Conservation (phyloP, 108 stramenopile species). For the Discostella stelligeroides region DNA sequence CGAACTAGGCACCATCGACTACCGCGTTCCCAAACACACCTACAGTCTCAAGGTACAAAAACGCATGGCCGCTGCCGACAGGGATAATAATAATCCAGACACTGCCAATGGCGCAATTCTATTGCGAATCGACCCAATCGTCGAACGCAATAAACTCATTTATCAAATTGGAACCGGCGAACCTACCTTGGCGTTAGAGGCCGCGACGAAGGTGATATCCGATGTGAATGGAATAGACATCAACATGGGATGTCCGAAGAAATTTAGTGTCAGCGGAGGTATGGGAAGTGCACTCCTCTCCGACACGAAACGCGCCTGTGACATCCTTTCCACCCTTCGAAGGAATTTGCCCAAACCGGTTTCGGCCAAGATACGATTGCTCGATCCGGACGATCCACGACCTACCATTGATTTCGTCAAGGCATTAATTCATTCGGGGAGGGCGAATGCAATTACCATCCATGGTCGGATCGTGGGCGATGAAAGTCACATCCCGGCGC, state of each 20-base stretch:
- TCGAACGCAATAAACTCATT: conserved; percentile 80
- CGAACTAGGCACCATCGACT: conserved; percentile 86
- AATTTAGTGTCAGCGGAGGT: conserved; percentile 90
- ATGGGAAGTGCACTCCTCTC: conserved; percentile 94
- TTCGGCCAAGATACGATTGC: conserved; percentile 94
- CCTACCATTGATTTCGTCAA: conserved; percentile 81
- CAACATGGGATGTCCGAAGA: conserved; percentile 99
- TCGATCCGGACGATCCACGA: conserved; percentile 54
- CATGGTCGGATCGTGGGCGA: conserved; percentile 81
- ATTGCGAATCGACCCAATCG: conserved; percentile 69
- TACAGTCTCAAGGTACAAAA: conserved; percentile 60
- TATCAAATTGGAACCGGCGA: conserved; percentile 95
- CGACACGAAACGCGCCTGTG: conserved; percentile 73
- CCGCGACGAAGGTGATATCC: conserved; percentile 73
- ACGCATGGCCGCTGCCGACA: conserved; percentile 47
- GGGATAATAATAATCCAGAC: conserved; percentile 57
- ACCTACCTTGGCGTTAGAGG: conserved; percentile 75
- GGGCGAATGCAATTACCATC: conserved; percentile 92
- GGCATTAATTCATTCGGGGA: conserved; percentile 89
- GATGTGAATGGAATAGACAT: conserved; percentile 94
- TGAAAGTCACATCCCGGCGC: conserved; percentile 62
- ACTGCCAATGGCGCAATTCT: conserved; percentile 43
- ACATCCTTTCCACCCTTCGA: conserved; percentile 68
- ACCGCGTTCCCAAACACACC: conserved; percentile 56
- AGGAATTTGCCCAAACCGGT: conserved; percentile 68